phyloP scores from a whole-genome alignment of 106 monocot genomes.

The Allium cepa region DNA sequence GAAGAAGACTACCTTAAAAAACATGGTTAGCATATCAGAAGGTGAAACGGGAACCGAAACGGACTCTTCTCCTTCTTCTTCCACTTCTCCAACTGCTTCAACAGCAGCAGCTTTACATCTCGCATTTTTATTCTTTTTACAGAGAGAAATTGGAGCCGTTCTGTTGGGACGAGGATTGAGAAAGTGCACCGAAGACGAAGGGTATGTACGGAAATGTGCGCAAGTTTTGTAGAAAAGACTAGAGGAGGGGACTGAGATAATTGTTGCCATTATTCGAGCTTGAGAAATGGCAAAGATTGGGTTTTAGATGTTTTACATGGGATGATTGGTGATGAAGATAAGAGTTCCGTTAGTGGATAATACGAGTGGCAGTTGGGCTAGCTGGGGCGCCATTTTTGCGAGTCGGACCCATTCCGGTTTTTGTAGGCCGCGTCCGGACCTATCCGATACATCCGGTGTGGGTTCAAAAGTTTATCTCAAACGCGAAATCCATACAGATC shows the following conservation, averaged over 20 bases:
- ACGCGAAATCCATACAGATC: too few species aligned
- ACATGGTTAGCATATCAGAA: constrained; percentile 83
- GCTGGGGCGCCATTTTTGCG: too few species aligned
- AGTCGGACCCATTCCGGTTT: too few species aligned
- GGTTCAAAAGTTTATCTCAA: too few species aligned
- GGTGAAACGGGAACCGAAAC: constrained; percentile 78
- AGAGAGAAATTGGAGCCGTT: background rate
- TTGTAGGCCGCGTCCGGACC: too few species aligned
- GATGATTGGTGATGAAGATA: too few species aligned
- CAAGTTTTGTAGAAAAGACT: background rate
- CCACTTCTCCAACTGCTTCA: constrained; percentile 2
- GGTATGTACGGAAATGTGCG: background rate
- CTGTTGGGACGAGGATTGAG: constrained; percentile 7
- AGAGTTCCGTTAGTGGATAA: too few species aligned
- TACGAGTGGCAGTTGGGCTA: too few species aligned
- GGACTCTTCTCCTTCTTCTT: constrained; percentile 12
- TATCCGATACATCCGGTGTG: too few species aligned
- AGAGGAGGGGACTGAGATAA: constrained; percentile 4
- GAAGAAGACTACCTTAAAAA: constrained; percentile 48
- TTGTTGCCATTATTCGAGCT: constrained; percentile 10
- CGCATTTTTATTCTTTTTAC: background rate
- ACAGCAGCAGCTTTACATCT: background rate
- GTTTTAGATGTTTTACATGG: too few species aligned
- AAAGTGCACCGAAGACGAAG: background rate
- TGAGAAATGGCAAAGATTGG: too few species aligned